Base-by-base conservation (phyloP, 225 moss, liverwort and hornwort species). In the Rhytidiadelphus loreus region DNA sequence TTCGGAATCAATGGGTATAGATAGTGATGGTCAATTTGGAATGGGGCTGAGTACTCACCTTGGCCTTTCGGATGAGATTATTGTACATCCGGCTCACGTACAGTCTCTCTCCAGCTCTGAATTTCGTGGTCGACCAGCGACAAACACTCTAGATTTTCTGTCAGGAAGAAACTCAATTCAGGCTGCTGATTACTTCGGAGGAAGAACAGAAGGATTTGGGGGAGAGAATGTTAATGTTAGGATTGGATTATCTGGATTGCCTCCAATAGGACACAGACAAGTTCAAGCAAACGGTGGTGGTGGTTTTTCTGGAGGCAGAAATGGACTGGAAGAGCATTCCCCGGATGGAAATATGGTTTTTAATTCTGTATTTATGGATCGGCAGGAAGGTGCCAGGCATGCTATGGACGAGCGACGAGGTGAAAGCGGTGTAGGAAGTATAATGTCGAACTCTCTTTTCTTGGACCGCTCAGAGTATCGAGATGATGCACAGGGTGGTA, bases 1-100 rank as follows among this genome's bases (percentile, higher is more conserved):
- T 69, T 62, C 91, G 71, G 93, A 96, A 50, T 89, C 90, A 41
- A 90, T 92, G 88, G 93, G 93, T 48, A 92, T 94, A 86, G 96
- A 95, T 84, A 90, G 85, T 55, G 96, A 95, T 85, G 92, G 77
- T 59, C 90, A 90, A 82, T 82, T 95, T 83, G 94, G 94, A 48
- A 92, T 95, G 87, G 96, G 96, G 84, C 93, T 97, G 16, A 94
- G 92, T 84, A 91, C 94, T 58, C 91, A 93, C 86, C 90, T 96
- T 15, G 94, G 95, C 33, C 92, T 96, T 18, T 96, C 97, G 60
- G 96, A 96, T 71, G 94, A 94, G 91, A 93, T 92, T 43, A 93
- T 92, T 82, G 89, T 93, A 8, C 94, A 92, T 80, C 93, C 94
- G 26, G 94, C 93, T 81, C 94, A 94, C 73, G 92, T 91, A 30